These are phyloP conservation scores for Talaromyces albobiverticillius DNA, from an alignment of 2,329 filamentous ascomycete species.

Conservation along the genomic window DNA sequence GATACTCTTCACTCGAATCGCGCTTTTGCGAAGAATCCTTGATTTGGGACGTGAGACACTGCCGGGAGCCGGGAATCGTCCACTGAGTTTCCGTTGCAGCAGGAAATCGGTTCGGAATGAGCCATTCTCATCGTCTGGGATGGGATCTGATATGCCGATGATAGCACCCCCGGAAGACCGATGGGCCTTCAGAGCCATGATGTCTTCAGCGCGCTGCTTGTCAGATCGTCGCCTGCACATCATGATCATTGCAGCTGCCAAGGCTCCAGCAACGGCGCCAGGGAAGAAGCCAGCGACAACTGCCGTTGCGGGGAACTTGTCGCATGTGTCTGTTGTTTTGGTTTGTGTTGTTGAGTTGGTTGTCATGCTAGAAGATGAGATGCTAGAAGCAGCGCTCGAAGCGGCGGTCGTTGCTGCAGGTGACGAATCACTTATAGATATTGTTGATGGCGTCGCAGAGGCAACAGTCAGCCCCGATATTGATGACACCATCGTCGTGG, in stretches of 20 bases:
- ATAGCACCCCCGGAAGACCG: conserved; percentile 31
- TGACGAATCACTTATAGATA: conserved; percentile 9
- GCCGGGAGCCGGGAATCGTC: conserved; percentile 18
- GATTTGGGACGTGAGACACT: conserved; percentile 27
- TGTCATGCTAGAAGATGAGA: conserved; percentile 18
- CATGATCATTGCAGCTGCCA: conserved; percentile 54
- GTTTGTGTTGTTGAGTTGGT: conserved; percentile 18
- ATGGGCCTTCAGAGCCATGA: conserved; percentile 8
- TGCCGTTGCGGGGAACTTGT: conserved; percentile 40
- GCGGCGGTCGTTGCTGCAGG: conserved; percentile 7
- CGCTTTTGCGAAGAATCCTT: conserved; percentile 32
- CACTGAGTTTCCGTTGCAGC: conserved; percentile 24
- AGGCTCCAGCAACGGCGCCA: conserved; percentile 42
- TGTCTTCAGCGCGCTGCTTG: background rate
- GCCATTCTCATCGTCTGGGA: conserved; percentile 37
- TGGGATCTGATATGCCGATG: conserved; percentile 42
- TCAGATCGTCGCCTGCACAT: conserved; percentile 34
- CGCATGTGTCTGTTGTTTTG: conserved; percentile 26
- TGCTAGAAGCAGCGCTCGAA: conserved; percentile 15
- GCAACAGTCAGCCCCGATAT: conserved; percentile 14
- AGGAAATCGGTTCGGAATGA: conserved; percentile 46
- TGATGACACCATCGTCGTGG: conserved; percentile 18
- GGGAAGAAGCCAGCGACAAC: conserved; percentile 47
- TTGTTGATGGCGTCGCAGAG: conserved; percentile 21
- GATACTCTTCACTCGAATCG: conserved; percentile 36